Evolutionary conservation across 306 rosid genomes (phyloP).

Genomic region (Urtica urens): DNA sequence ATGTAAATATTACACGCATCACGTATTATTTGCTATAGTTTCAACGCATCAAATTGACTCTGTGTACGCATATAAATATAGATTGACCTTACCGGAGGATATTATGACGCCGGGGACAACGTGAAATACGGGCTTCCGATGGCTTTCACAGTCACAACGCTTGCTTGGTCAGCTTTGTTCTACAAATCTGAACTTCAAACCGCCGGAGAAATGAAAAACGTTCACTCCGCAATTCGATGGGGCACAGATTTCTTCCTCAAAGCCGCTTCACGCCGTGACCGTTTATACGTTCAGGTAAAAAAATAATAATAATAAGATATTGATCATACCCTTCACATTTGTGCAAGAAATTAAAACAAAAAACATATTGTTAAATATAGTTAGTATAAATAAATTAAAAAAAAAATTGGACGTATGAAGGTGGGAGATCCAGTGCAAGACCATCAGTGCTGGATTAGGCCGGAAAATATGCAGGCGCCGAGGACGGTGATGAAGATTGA

Average conservation of each 20-base stretch:
- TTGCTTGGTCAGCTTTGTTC: conserved; percentile 60
- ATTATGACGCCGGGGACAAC: conserved; percentile 97
- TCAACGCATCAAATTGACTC: not conserved
- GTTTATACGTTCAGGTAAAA: conserved; percentile 55
- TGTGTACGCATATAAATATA: conserved; percentile 4
- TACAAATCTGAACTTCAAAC: conserved; percentile 41
- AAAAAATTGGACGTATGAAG: not conserved
- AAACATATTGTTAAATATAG: not conserved
- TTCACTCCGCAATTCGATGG: conserved; percentile 55
- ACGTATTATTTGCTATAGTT: not conserved
- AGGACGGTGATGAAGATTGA: conserved; percentile 54
- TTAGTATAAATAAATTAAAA: not conserved
- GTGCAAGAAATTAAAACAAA: not conserved
- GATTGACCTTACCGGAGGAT: conserved; percentile 85
- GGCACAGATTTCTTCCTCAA: conserved; percentile 85
- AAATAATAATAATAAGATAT: too few species aligned
- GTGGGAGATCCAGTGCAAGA: conserved; percentile 73
- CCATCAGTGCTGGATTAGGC: conserved; percentile 74
- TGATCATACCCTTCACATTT: too few species aligned
- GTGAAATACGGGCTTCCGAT: conserved; percentile 86
- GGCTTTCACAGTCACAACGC: conserved; percentile 85
- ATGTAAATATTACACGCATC: conserved; percentile 20
- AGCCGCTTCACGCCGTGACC: conserved; percentile 21
- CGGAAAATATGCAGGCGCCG: conserved; percentile 65
- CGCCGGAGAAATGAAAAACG: conserved; percentile 40